Base-by-base conservation (phyloP, 805 yeast genomes). In the Sugiyamaella smithiae region DNA sequence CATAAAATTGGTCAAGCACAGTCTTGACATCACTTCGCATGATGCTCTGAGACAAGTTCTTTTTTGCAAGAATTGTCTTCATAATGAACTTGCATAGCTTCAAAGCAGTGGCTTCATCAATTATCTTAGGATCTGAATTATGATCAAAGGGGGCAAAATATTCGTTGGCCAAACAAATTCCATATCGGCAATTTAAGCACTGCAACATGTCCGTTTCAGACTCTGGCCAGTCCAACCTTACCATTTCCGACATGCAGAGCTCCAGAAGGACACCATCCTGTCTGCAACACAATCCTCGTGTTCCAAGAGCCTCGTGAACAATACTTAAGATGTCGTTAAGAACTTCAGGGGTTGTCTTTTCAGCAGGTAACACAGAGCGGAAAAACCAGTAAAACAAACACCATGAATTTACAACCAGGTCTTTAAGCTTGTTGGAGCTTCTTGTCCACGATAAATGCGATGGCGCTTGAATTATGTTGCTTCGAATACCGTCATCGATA, bases 131-230 rank as follows among this genome's bases (percentile, higher is more conserved):
- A 17, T 43, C n/a, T n/a, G 84, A 71, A 2, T 68, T 73, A 59
- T 91, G 98, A 52, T 88, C 85, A 35, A 71, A 75, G 0, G 93
- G 88, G 1, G 72, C 71, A 52, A 80, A 81, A 14, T 72, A 71
- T 11, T 83, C 88, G 8, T 79, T 71, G 1, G 82, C 69, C 2
- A 89, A 69, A 1, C 71, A 67, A 44, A 87, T 73, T 40, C 88
- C 95, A 58, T 84, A 88, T 7, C 85, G 75, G 62, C 99, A 93
- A 53, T 81, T 74, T 19, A 93, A 66, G 28, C 88, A 74, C 59
- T 91, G 98, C 6, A 88, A 74, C 41, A 91, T 63, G 40, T 88
- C 93, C 6, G 73, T 71, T 40, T 85, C 90, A 1, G 85, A 74
- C 3, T 73, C 74, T 11, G 59, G 54, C 50, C 70, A 63, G 17